These are phyloP conservation scores for Stephania yunnanensis DNA, from an alignment of 164 flowering plant genomes.

Conservation along the genomic window DNA sequence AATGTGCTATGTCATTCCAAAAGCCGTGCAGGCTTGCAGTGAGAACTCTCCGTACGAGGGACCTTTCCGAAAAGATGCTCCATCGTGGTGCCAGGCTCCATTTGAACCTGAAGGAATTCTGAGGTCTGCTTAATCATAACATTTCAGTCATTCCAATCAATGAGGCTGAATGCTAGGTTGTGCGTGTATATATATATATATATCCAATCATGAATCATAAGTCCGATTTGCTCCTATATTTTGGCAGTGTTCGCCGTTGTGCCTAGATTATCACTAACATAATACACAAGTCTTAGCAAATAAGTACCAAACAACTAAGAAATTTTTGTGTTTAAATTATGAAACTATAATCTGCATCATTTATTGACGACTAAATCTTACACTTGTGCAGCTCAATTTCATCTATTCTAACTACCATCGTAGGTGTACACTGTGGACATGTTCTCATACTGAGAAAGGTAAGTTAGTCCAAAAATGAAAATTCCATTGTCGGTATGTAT, in stretches of 20 bases:
- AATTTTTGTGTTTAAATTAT: not conserved
- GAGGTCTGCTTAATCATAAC: conserved; percentile 36
- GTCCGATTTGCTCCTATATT: not conserved
- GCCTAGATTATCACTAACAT: not conserved
- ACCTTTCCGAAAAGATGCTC: conserved; percentile 58
- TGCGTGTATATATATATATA: not conserved
- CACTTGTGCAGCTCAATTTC: conserved; percentile 70
- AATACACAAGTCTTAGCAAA: not conserved
- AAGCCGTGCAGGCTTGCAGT: conserved; percentile 69
- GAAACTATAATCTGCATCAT: not conserved
- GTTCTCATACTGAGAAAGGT: conserved; percentile 78
- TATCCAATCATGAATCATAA: not conserved
- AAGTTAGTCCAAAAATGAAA: conserved; percentile 17
- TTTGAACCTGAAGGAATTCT: conserved; percentile 94
- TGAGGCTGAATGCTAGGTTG: not conserved
- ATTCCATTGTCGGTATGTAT: not conserved
- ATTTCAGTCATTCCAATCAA: not conserved
- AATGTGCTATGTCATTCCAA: conserved; percentile 8
- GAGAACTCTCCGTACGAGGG: conserved; percentile 69
- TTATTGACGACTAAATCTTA: not conserved
- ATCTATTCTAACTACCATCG: conserved; percentile 62
- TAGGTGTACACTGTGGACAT: conserved; percentile 88
- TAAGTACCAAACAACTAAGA: not conserved
- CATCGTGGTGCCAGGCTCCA: conserved; percentile 85
- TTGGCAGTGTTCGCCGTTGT: not conserved